These are phyloP conservation scores for Kregervanrija delftensis DNA, from an alignment of 805 yeast genomes.

Conservation along the genomic window DNA sequence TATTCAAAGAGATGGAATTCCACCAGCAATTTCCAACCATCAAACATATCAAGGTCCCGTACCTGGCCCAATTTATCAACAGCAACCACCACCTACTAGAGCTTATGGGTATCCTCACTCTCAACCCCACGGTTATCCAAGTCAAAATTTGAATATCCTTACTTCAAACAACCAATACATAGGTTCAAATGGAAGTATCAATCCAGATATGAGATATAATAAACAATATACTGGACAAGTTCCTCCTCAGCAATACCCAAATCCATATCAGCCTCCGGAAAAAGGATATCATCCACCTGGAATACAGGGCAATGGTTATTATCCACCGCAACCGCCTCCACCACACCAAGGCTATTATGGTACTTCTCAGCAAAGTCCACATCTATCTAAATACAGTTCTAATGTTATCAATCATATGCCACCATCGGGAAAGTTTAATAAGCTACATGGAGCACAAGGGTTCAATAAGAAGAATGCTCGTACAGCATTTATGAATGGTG, in stretches of 20 bases:
- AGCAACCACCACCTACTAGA: neutral
- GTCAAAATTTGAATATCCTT: no score
- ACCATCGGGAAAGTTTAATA: conserved; percentile 35
- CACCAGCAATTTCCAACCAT: no score
- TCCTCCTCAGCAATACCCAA: neutral
- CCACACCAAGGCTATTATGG: conserved; percentile 9
- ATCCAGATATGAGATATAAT: no score
- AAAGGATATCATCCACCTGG: neutral
- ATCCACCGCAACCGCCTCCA: conserved; percentile 15
- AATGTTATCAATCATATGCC: conserved; percentile 43
- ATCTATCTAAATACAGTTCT: conserved; percentile 26
- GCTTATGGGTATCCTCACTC: no score
- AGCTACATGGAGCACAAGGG: conserved; percentile 35
- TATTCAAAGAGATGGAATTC: no score
- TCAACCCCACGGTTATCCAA: no score
- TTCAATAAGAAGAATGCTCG: conserved; percentile 51
- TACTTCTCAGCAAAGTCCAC: neutral
- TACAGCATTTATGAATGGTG: conserved; percentile 57
- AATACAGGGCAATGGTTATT: neutral
- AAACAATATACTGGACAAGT: neutral
- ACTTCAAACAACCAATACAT: neutral
- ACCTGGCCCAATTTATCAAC: neutral
- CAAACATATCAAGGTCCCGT: neutral
- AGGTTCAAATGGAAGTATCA: neutral
- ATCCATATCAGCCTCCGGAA: neutral